Percentiles rank a stretch among this genome's conserved stretches.
Conservation (phyloP, 805 yeast species). For the Candida cerambycidarum region DNA sequence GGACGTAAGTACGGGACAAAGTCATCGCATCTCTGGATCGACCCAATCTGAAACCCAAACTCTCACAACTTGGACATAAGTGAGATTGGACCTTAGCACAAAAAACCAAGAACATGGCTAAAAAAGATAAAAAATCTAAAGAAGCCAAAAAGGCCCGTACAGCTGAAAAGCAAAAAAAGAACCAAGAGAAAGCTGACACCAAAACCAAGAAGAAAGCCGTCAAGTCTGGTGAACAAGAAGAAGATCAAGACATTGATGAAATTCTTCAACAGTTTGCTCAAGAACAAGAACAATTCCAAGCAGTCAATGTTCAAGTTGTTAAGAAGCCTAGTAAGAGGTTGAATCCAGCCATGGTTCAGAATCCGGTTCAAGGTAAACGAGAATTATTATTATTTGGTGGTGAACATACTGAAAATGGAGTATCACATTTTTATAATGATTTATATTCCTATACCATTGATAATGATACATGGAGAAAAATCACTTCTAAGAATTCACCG, state of each 20-base stretch:
- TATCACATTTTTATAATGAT: slow-evolving; percentile 79
- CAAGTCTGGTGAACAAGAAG: slow-evolving; percentile 77
- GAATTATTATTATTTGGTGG: slow-evolving; percentile 92
- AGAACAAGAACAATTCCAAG: slow-evolving; percentile 78
- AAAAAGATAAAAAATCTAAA: slow-evolving; percentile 80
- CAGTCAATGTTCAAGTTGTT: slow-evolving; percentile 60
- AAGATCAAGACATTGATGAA: slow-evolving; percentile 87
- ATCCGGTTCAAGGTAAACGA: slow-evolving; percentile 69
- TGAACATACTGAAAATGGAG: slow-evolving; percentile 55
- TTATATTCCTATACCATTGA: slow-evolving; percentile 71
- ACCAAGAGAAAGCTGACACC: slow-evolving; percentile 65
- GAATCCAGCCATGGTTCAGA: slow-evolving; percentile 72
- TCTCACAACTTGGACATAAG: not conserved
- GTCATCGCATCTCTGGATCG: no score
- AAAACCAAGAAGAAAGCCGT: slow-evolving; percentile 75
- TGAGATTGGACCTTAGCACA: no score
- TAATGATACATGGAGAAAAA: slow-evolving; percentile 76
- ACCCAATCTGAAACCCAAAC: not conserved
- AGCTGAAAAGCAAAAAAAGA: slow-evolving; percentile 80
- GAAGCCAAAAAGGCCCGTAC: slow-evolving; percentile 89
- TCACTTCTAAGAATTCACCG: slow-evolving; percentile 82
- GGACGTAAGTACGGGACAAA: no score
- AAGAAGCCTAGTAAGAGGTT: slow-evolving; percentile 66
- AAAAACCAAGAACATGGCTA: slow-evolving; percentile 89
- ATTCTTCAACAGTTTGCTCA: slow-evolving; percentile 72